Evolutionary conservation across 129 eudicot species (phyloP), one percentile per base, ranked within the genome.

Genomic region (Pseudognaphalium luteoalbum): DNA sequence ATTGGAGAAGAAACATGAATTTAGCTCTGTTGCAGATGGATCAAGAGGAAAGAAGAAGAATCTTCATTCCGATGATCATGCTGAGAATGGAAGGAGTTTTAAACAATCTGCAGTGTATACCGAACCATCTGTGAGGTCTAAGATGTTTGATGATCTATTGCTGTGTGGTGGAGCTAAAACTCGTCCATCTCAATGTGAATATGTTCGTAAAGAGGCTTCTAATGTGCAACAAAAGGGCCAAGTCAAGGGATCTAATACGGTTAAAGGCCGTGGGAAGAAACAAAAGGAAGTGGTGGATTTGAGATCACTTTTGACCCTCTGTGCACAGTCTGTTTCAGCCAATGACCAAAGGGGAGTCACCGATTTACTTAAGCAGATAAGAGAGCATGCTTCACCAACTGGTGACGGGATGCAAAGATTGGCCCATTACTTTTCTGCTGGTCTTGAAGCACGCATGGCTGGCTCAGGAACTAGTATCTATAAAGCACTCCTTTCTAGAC

Each of bases 321-420:
- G 94, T 85, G 97, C 97, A 61, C 97, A 91, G 77, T 89, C 97
- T 16, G 91, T 88, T 61, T 83, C 94, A 30, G 60, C 84, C 19
- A 83, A 79, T 71, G 90, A 91, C 62, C 86, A 76, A 73, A 81
- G 89, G 68, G 85, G 83, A 58, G 97, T 86, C 7, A 81, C 67
- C 16, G 91, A 88, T 76, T 74, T 88, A 15, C 77, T 91, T 22
- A 88, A 82, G 66, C 85, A 81, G 69, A 91, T 91, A 52, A 76
- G 90, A 63, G 86, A 86, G 42, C 91, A 88, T 77, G 86, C 97
- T 63, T 88, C 97, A 63, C 88, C 90, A 1, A 81, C 86, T 1
- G 97, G 97, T 30, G 94, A 91, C 39, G 97, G 97, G 25, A 91
- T 86, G 91, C 94, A 91, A 81, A 81, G 97, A 74, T 65, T 91